Evolutionary conservation across 2,329 filamentous ascomycete species (phyloP).

Genomic region (Cryphonectria japonica): DNA sequence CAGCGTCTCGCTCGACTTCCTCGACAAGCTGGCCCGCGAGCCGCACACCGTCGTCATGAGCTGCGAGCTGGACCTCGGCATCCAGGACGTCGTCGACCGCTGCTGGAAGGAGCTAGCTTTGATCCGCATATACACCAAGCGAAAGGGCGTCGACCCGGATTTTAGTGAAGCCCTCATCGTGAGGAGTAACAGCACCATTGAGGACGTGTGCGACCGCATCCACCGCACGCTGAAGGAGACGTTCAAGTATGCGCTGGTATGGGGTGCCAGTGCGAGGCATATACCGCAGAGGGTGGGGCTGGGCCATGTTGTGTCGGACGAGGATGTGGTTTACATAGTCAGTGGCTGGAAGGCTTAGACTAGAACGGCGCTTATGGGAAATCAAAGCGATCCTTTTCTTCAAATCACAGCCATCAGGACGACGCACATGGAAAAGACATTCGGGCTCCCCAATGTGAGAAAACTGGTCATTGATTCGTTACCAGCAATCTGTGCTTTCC

Average conservation of each 20-base stretch:
- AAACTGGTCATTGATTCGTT: slow-evolving; percentile 31
- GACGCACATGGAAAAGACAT: neutral
- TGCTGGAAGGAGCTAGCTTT: slow-evolving; percentile 93
- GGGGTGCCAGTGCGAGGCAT: slow-evolving; percentile 95
- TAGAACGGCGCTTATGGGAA: slow-evolving; percentile 1
- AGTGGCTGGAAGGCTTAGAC: slow-evolving; percentile 64
- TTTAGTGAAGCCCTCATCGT: slow-evolving; percentile 94
- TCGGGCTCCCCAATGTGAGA: neutral
- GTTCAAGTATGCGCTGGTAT: slow-evolving; percentile 98
- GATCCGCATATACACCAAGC: slow-evolving; percentile 95
- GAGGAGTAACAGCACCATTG: slow-evolving; percentile 82
- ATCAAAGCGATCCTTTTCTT: slow-evolving; percentile 9
- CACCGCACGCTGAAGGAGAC: slow-evolving; percentile 95
- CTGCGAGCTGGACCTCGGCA: slow-evolving; percentile 92
- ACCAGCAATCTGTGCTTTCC: slow-evolving; percentile 17
- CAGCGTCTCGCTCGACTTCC: slow-evolving; percentile 87
- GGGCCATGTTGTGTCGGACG: slow-evolving; percentile 74
- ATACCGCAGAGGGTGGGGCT: slow-evolving; percentile 91
- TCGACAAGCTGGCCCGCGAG: slow-evolving; percentile 89
- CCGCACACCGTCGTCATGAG: slow-evolving; percentile 96
- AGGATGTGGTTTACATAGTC: slow-evolving; percentile 71
- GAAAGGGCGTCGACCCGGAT: slow-evolving; percentile 87
- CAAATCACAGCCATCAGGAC: neutral
- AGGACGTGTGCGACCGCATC: slow-evolving; percentile 96
- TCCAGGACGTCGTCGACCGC: slow-evolving; percentile 89